Percentiles rank a stretch among this genome's conserved stretches.
phyloP scores from a whole-genome alignment of 2,329 filamentous ascomycete species.

The Microsporum audouinii region DNA sequence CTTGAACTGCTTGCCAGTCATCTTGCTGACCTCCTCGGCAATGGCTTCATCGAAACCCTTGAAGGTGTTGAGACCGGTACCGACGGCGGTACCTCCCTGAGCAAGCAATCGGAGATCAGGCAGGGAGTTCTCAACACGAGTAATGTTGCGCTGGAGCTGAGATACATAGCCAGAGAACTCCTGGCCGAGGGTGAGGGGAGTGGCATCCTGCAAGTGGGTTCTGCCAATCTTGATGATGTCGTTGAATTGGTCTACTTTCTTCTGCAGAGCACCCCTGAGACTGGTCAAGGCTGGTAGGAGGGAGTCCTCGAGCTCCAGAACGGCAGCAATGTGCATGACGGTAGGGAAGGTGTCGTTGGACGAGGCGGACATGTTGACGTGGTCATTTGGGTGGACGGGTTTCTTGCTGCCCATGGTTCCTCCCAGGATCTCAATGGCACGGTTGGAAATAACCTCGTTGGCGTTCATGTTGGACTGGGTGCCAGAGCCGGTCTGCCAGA shows the following conservation, averaged over 20 bases:
- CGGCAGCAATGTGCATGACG: conserved; percentile 98
- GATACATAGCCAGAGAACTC: conserved; percentile 97
- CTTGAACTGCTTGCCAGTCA: conserved; percentile 87
- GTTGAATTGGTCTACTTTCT: conserved; percentile 80
- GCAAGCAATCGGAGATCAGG: conserved; percentile 78
- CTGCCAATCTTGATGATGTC: conserved; percentile 98
- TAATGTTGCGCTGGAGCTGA: conserved; percentile 82
- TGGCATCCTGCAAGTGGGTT: conserved; percentile 95
- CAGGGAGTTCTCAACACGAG: conserved; percentile 70
- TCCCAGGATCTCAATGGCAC: conserved; percentile 93
- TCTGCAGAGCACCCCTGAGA: conserved; percentile 71
- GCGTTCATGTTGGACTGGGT: conserved; percentile 99
- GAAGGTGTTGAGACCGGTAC: conserved; percentile 95
- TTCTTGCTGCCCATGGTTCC: conserved; percentile 93
- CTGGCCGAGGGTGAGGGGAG: conserved; percentile 86
- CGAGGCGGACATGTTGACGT: conserved; percentile 97
- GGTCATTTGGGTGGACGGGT: conserved; percentile 97
- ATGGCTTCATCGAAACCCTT: conserved; percentile 90
- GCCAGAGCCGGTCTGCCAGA: conserved; percentile 98
- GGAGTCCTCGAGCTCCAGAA: conserved; percentile 78
- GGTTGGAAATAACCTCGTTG: conserved; percentile 99
- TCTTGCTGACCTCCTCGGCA: conserved; percentile 77
- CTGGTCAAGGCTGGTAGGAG: conserved; percentile 73
- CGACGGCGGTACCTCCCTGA: conserved; percentile 92
- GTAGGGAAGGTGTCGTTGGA: conserved; percentile 99